phyloP scores from a whole-genome alignment of 2,329 filamentous ascomycete genomes.

The Calonectria honghensis region DNA sequence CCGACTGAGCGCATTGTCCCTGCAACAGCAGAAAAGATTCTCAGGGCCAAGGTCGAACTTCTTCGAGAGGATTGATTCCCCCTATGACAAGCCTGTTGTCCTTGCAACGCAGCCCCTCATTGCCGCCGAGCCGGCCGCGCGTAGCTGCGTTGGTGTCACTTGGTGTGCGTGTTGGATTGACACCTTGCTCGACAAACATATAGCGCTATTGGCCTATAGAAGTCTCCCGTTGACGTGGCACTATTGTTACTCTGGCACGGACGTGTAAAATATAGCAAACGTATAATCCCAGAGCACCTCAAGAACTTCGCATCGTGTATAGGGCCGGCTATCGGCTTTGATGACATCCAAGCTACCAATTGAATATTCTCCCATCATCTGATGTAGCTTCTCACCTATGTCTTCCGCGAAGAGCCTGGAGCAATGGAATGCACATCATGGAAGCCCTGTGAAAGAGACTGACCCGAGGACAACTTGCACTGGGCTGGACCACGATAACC shows the following conservation, averaged over 20 bases:
- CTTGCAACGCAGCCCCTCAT: slow-evolving; percentile 41
- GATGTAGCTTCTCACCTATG: slow-evolving; percentile 4
- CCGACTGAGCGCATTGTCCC: slow-evolving; percentile 74
- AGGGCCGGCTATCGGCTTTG: neutral
- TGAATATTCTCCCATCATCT: neutral
- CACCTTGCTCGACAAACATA: slow-evolving; percentile 36
- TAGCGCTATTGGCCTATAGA: slow-evolving; percentile 42
- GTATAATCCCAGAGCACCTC: slow-evolving; percentile 38
- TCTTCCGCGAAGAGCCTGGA: no score
- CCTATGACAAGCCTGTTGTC: slow-evolving; percentile 28
- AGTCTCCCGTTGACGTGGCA: slow-evolving; percentile 46
- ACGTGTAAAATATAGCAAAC: slow-evolving; percentile 51
- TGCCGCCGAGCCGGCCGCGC: slow-evolving; percentile 43
- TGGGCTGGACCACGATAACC: neutral
- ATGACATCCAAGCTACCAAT: neutral
- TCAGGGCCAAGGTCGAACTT: slow-evolving; percentile 60
- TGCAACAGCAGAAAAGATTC: slow-evolving; percentile 67
- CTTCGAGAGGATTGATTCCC: slow-evolving; percentile 45
- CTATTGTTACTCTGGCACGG: slow-evolving; percentile 41
- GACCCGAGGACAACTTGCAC: no score
- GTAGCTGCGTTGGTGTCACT: slow-evolving; percentile 47
- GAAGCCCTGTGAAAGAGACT: neutral
- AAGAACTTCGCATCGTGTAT: neutral
- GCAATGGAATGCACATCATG: neutral
- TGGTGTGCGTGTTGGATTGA: slow-evolving; percentile 29